Conservation (phyloP, 2,329 filamentous ascomycete species). For the Keithomyces neogunnii region DNA sequence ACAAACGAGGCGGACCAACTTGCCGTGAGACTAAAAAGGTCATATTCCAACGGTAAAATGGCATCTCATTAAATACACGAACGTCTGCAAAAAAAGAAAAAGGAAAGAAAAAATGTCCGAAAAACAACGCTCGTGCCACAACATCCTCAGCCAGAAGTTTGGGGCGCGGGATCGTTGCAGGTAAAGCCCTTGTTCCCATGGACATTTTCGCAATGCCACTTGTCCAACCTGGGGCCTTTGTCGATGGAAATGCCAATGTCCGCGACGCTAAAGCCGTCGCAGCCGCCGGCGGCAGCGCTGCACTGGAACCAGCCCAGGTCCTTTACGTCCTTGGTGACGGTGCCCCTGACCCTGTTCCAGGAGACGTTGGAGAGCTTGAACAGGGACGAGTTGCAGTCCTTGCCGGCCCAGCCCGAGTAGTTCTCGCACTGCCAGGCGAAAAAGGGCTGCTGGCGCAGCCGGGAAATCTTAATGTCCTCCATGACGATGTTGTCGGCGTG, state of each 20-base stretch:
- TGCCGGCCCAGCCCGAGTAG: slow-evolving; percentile 23
- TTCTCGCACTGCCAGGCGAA: slow-evolving; percentile 28
- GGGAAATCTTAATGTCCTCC: slow-evolving; percentile 20
- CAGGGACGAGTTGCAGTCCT: slow-evolving; percentile 24
- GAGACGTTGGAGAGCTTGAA: slow-evolving; percentile 21
- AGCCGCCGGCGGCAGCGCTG: slow-evolving; percentile 22
- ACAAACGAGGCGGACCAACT: no score
- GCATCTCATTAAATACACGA: no score
- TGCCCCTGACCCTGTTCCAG: slow-evolving; percentile 20
- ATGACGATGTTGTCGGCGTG: slow-evolving; percentile 23
- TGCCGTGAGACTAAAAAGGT: no score
- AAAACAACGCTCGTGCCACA: neutral
- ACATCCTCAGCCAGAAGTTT: neutral
- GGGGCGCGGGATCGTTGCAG: slow-evolving; percentile 9
- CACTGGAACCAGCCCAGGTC: slow-evolving; percentile 22
- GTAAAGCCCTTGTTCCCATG: slow-evolving; percentile 14
- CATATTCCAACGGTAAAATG: no score
- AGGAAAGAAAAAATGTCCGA: no score
- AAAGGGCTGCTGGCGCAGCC: slow-evolving; percentile 20
- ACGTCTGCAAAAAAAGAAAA: no score
- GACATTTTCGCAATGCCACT: slow-evolving; percentile 21
- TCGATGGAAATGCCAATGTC: slow-evolving; percentile 14
- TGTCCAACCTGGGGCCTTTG: slow-evolving; percentile 10
- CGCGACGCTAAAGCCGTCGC: slow-evolving; percentile 18
- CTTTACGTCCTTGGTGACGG: slow-evolving; percentile 15